A percentile compares a stretch with the other conserved stretches of the same genome.
Conservation (phyloP, 768 basidiomycete genomes). For the Podaxis sp. region DNA sequence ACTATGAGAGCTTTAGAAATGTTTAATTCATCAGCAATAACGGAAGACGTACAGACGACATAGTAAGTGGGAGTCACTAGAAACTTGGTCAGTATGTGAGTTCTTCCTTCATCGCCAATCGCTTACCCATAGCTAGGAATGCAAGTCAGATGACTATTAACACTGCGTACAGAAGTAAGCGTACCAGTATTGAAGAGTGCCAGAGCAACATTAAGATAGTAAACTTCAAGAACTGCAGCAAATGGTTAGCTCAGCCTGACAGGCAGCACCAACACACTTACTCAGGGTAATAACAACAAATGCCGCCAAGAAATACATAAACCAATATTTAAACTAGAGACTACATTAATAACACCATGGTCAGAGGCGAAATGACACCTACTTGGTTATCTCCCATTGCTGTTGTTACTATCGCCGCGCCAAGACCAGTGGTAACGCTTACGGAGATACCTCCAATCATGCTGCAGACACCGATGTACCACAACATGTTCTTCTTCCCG, state of each 20-base stretch:
- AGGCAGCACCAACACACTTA: constrained; percentile 31
- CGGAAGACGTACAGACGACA: constrained; percentile 61
- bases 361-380: constrained; percentile 18
- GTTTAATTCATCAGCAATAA: neutral
- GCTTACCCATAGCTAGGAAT: constrained; percentile 61
- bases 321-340: constrained; percentile 84
- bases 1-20: constrained; percentile 38
- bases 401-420: constrained; percentile 84
- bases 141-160: constrained; percentile 2
- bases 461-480: constrained; percentile 93
- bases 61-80: constrained; percentile 86
- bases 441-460: constrained; percentile 97
- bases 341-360: neutral
- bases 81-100: constrained; percentile 13
- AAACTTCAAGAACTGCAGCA: constrained; percentile 78
- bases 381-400: constrained; percentile 78
- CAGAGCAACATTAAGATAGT: constrained; percentile 93
- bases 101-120: constrained; percentile 4
- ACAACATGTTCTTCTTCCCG: constrained; percentile 91
- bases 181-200: constrained; percentile 90
- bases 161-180: constrained; percentile 19
- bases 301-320: constrained; percentile 81
- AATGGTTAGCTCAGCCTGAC: constrained; percentile 14
- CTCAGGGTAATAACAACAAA: constrained; percentile 84
- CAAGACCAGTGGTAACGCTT: constrained; percentile 92